phyloP scores from a whole-genome alignment of 768 basidiomycete genomes.

The Imleria badia region DNA sequence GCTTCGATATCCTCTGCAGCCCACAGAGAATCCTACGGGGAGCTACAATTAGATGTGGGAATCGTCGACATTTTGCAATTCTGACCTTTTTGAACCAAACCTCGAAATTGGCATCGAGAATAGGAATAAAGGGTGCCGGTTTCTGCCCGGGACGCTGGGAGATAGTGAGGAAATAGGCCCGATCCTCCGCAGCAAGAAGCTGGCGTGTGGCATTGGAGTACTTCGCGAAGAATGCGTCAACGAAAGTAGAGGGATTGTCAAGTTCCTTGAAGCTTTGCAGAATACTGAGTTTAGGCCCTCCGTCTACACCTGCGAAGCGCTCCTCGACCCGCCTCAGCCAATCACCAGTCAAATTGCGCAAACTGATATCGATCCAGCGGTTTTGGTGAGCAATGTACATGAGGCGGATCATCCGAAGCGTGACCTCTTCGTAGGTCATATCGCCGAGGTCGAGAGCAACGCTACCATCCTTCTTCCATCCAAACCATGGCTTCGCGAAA shows the following conservation, averaged over 20 bases:
- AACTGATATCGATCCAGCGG: conserved; percentile 90
- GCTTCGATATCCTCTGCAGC: conserved; percentile 98
- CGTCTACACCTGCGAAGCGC: conserved; percentile 89
- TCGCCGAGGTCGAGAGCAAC: conserved; percentile 86
- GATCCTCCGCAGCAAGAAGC: conserved; percentile 89
- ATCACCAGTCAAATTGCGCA: conserved; percentile 93
- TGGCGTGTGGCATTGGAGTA: conserved; percentile 84
- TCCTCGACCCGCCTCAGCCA: conserved; percentile 97
- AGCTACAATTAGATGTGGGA: conserved; percentile 10
- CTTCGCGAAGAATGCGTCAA: conserved; percentile 78
- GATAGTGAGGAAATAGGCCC: conserved; percentile 94
- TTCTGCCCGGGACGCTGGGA: conserved; percentile 96
- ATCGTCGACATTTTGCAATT: neutral
- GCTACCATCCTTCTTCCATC: conserved; percentile 88
- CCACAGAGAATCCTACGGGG: conserved; percentile 87
- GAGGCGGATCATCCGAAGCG: conserved; percentile 84
- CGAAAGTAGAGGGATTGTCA: conserved; percentile 76
- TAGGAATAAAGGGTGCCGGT: conserved; percentile 96
- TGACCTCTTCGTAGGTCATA: conserved; percentile 98
- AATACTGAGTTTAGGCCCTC: conserved; percentile 76
- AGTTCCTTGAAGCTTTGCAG: conserved; percentile 82
- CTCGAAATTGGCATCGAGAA: conserved; percentile 89
- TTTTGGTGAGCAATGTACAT: conserved; percentile 93
- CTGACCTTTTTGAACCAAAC: conserved; percentile 99
- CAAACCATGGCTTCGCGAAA: conserved; percentile 97